phyloP scores from a whole-genome alignment of 345 rosid genomes.

The Camelina neglecta region DNA sequence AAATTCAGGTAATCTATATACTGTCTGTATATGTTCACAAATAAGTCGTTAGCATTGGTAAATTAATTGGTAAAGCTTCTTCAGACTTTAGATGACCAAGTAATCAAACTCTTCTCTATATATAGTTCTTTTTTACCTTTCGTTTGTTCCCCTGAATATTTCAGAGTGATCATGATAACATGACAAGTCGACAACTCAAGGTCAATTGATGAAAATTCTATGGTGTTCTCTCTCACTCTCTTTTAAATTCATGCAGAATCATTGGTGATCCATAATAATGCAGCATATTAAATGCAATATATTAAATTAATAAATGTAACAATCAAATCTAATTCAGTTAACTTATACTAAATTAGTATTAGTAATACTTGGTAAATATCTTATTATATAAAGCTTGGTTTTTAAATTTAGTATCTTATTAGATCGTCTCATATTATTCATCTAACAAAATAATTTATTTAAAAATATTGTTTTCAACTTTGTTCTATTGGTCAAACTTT shows the following conservation, averaged over 20 bases:
- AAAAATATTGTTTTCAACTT: too few species aligned
- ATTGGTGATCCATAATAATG: slow-evolving; percentile 3
- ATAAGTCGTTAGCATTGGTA: background rate
- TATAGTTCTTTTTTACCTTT: background rate
- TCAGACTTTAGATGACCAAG: background rate
- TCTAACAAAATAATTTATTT: too few species aligned
- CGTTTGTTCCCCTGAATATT: too few species aligned
- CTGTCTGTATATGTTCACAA: background rate
- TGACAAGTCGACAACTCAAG: slow-evolving; percentile 1
- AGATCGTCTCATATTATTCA: too few species aligned
- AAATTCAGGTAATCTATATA: background rate
- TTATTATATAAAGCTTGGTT: too few species aligned
- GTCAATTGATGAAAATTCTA: background rate
- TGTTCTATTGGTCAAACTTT: too few species aligned
- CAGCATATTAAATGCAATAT: background rate
- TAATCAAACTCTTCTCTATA: slow-evolving; percentile 3
- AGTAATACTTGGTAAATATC: too few species aligned
- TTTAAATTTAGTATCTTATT: too few species aligned
- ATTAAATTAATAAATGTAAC: slow-evolving; percentile 24
- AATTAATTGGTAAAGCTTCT: background rate
- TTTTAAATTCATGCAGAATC: slow-evolving; percentile 20
- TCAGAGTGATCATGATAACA: background rate
- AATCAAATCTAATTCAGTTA: slow-evolving; percentile 12
- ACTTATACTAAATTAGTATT: too few species aligned
- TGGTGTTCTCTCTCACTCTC: background rate